These are phyloP conservation scores for Iris macrosiphon DNA, from an alignment of 106 monocot species.

Conservation along the genomic window DNA sequence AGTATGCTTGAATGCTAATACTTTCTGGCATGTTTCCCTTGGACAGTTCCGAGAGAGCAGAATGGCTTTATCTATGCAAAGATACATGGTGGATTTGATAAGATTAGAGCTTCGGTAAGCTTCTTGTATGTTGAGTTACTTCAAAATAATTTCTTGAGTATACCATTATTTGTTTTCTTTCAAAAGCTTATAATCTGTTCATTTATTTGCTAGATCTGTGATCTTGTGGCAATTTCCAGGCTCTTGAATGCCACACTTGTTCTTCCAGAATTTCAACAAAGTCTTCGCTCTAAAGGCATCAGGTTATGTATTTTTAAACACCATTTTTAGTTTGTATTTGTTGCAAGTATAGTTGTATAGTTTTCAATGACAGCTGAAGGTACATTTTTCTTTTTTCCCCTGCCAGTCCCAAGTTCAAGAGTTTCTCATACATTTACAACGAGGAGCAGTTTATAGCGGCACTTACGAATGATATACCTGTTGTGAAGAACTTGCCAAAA, in stretches of 20 bases:
- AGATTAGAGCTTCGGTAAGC: constrained; percentile 69
- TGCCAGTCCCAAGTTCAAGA: constrained; percentile 65
- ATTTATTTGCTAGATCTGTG: constrained; percentile 57
- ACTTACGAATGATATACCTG: constrained; percentile 59
- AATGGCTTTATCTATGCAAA: constrained; percentile 76
- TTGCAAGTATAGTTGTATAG: too few species aligned
- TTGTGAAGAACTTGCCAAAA: constrained; percentile 57
- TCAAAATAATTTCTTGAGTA: not conserved
- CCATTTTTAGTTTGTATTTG: too few species aligned
- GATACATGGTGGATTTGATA: constrained; percentile 80
- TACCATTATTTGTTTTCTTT: not conserved
- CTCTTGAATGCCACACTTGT: constrained; percentile 89
- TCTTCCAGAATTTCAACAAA: constrained; percentile 77
- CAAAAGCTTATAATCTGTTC: constrained; percentile 6
- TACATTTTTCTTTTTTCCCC: not conserved
- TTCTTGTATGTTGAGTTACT: not conserved
- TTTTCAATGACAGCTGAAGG: too few species aligned
- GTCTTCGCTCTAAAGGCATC: constrained; percentile 62
- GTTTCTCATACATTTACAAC: constrained; percentile 77
- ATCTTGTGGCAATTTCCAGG: constrained; percentile 64
- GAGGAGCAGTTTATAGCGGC: constrained; percentile 72
- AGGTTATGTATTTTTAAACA: constrained; percentile 33
- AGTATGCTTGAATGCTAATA: not conserved
- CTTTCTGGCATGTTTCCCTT: constrained; percentile 16
- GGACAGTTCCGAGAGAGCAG: constrained; percentile 40